These are phyloP conservation scores for Waltergamsia citrina DNA, from an alignment of 2,329 filamentous ascomycete species.

Conservation along the genomic window DNA sequence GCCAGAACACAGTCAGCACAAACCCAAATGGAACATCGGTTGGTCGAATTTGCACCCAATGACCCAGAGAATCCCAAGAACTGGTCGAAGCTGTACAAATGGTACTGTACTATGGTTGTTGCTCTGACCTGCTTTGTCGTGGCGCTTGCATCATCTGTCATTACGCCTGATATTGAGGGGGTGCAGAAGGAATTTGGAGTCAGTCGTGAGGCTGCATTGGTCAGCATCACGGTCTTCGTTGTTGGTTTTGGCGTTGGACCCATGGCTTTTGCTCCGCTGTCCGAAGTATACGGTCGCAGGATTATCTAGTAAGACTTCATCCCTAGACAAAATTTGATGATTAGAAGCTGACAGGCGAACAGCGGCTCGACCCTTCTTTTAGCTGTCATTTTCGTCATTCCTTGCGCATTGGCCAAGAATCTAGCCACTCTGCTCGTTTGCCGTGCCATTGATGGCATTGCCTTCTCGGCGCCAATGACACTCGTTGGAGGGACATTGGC, in stretches of 20 bases:
- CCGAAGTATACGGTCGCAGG: slow-evolving; percentile 63
- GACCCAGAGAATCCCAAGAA: slow-evolving; percentile 80
- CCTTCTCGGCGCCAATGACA: slow-evolving; percentile 80
- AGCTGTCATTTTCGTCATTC: slow-evolving; percentile 72
- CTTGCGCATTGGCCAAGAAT: slow-evolving; percentile 68
- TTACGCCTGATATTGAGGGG: slow-evolving; percentile 65
- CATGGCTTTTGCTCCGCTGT: slow-evolving; percentile 70
- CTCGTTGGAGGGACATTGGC: slow-evolving; percentile 74
- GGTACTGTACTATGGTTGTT: slow-evolving; percentile 81
- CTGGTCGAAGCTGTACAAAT: slow-evolving; percentile 70
- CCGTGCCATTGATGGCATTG: slow-evolving; percentile 71
- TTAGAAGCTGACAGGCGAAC: slow-evolving; percentile 7
- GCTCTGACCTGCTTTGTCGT: slow-evolving; percentile 68
- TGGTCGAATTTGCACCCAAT: slow-evolving; percentile 56
- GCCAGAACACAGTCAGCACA: too few species aligned
- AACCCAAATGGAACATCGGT: slow-evolving; percentile 30
- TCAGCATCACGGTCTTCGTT: slow-evolving; percentile 70
- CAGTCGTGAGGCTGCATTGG: slow-evolving; percentile 61
- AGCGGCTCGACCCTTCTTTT: slow-evolving; percentile 53
- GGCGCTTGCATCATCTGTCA: slow-evolving; percentile 61
- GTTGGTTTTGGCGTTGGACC: slow-evolving; percentile 75
- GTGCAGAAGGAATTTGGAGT: slow-evolving; percentile 56
- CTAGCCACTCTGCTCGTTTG: slow-evolving; percentile 69
- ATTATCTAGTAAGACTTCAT: slow-evolving; percentile 53
- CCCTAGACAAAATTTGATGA: neutral